Evolutionary conservation across 768 basidiomycete genomes (phyloP).

Genomic region (Termitomyces heimii): DNA sequence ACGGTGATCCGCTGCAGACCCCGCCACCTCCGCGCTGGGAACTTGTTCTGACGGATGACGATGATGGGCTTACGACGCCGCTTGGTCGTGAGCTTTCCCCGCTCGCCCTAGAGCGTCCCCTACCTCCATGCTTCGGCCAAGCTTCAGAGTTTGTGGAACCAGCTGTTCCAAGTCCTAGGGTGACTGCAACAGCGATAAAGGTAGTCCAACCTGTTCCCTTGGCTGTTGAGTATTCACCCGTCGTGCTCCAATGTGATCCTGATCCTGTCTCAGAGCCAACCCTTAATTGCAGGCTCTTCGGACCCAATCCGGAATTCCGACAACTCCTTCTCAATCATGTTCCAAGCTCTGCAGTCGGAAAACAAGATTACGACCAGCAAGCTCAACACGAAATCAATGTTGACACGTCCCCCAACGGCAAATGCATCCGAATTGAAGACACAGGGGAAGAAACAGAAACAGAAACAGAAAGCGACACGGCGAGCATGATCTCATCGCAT

Average conservation of each 20-base stretch:
- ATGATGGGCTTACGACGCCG: slow-evolving; percentile 18
- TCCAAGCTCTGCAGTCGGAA: slow-evolving; percentile 4
- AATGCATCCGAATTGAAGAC: neutral
- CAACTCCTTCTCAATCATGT: slow-evolving; percentile 3
- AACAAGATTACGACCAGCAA: neutral
- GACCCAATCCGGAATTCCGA: neutral
- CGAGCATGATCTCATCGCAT: slow-evolving; percentile 26
- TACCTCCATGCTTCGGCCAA: slow-evolving; percentile 9
- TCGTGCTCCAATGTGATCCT: slow-evolving; percentile 10
- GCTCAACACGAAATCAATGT: neutral
- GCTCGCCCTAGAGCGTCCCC: slow-evolving; percentile 5
- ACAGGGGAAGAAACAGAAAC: slow-evolving; percentile 15
- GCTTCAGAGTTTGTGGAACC: neutral
- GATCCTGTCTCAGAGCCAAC: slow-evolving; percentile 4
- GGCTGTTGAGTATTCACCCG: slow-evolving; percentile 17
- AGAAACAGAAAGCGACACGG: slow-evolving; percentile 11
- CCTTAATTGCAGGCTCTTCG: neutral
- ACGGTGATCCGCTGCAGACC: slow-evolving; percentile 8
- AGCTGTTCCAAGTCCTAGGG: neutral
- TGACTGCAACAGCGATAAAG: neutral
- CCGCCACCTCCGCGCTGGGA: slow-evolving; percentile 8
- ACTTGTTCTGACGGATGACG: slow-evolving; percentile 7
- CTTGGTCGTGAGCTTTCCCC: slow-evolving; percentile 15
- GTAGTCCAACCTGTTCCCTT: slow-evolving; percentile 2
- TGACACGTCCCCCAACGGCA: neutral